Percentiles rank a stretch among this genome's conserved stretches.
These are phyloP conservation scores for Purpureocillium takamizusanense DNA, from an alignment of 2,329 filamentous ascomycete species.

Conservation along the genomic window DNA sequence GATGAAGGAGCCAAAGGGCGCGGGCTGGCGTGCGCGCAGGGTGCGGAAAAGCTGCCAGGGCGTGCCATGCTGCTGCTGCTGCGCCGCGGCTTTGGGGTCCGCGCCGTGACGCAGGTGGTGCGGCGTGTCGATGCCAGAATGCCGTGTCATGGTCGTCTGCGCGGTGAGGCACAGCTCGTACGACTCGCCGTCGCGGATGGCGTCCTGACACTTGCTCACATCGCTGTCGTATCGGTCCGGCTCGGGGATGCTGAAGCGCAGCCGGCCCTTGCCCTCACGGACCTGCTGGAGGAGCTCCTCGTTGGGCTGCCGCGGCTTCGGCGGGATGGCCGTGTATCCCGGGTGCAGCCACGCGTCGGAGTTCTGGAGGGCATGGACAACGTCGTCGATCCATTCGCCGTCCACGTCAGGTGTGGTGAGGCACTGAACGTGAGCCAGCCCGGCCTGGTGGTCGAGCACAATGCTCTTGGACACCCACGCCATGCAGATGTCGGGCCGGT, in stretches of 20 bases:
- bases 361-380: slow-evolving; percentile 18
- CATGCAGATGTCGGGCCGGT: slow-evolving; percentile 63
- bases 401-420: slow-evolving; percentile 16
- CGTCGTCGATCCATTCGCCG: slow-evolving; percentile 20
- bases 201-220: slow-evolving; percentile 60
- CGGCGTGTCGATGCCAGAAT: slow-evolving; percentile 33
- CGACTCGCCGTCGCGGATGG: slow-evolving; percentile 68
- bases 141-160: slow-evolving; percentile 54
- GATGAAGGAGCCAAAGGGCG: slow-evolving; percentile 78
- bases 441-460: slow-evolving; percentile 62
- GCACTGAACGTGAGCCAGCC: slow-evolving; percentile 54
- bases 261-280: slow-evolving; percentile 3
- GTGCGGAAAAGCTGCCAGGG: slow-evolving; percentile 66
- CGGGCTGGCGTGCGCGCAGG: slow-evolving; percentile 64
- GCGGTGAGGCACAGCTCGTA: slow-evolving; percentile 82
- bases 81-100: slow-evolving; percentile 1
- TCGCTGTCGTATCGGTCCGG: slow-evolving; percentile 51
- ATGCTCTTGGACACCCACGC: slow-evolving; percentile 70
- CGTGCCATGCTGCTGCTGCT: slow-evolving; percentile 11
- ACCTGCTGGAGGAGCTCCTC: slow-evolving; percentile 10
- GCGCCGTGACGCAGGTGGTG: slow-evolving; percentile 6
- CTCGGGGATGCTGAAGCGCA: slow-evolving; percentile 29
- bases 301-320: slow-evolving; percentile 7
- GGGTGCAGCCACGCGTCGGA: slow-evolving; percentile 22
- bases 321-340: neutral